Evolutionary conservation across 1,284 basidiomycete species (phyloP).

Genomic region (Puccinia horiana): DNA sequence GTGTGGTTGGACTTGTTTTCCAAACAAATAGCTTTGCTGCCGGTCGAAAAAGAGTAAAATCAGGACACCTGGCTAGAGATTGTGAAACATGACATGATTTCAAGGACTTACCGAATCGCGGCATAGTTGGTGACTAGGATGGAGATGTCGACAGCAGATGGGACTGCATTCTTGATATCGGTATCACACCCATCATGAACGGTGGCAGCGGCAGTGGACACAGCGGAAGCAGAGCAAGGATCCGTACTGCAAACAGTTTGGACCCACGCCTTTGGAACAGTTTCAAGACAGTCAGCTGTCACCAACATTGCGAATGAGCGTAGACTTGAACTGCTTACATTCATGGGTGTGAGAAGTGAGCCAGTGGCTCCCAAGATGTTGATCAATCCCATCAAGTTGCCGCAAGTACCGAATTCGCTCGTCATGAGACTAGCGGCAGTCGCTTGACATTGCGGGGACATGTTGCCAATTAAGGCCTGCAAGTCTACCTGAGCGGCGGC

Average conservation of each 20-base stretch:
- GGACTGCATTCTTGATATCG: slow-evolving; percentile 33
- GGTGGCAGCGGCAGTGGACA: not conserved
- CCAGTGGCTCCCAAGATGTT: slow-evolving; percentile 6
- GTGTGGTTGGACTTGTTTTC: slow-evolving; percentile 28
- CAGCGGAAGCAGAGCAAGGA: slow-evolving; percentile 1
- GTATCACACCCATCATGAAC: slow-evolving; percentile 13
- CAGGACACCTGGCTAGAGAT: not conserved
- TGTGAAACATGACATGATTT: not conserved
- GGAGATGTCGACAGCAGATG: slow-evolving; percentile 14
- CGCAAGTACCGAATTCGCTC: slow-evolving; percentile 14
- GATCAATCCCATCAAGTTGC: slow-evolving; percentile 33
- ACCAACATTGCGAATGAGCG: not conserved
- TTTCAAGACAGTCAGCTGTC: not conserved
- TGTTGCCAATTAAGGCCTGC: slow-evolving; percentile 4
- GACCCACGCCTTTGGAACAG: slow-evolving; percentile 21
- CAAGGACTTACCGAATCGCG: slow-evolving; percentile 15
- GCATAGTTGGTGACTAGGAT: slow-evolving; percentile 2
- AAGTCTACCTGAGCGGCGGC: slow-evolving; percentile 14
- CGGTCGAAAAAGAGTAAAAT: not conserved
- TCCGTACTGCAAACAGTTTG: not conserved
- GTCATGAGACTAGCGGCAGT: slow-evolving; percentile 19
- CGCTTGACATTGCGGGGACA: slow-evolving; percentile 27
- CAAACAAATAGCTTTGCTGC: slow-evolving; percentile 7
- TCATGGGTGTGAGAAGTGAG: not conserved
- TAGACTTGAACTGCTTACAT: not conserved